Base-by-base conservation (phyloP, 108 stramenopile species). In the Mayamaea pseudoterrestris region DNA sequence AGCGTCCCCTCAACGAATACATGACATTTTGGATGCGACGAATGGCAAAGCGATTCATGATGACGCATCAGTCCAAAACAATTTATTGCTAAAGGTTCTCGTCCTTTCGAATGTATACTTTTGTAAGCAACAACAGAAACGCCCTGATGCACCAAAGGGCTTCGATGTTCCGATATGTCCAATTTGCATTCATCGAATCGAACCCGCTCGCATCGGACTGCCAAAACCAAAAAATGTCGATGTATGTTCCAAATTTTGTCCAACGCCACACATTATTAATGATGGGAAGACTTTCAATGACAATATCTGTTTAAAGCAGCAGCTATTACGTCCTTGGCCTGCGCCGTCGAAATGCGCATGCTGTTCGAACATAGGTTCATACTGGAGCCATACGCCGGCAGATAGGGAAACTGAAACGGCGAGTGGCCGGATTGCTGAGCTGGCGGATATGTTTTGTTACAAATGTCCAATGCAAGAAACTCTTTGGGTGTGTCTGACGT, bases 401-500 rank as follows among this genome's bases (percentile, higher is more conserved):
- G n/a, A n/a, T n/a, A n/a, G 53, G 23, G 42, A 29, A 36, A 36
- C 23, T 30, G 18, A 22, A 13, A 28, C 43, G 14, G 37, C 35
- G 37, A 52, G 31, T 18, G 24, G 35, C 26, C 47, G 47, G 0
- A 44, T 1, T 22, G 27, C 13, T 28, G 46, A 36, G 35, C 48
- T 43, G 71, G 45, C 48, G 17, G 32, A 37, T 6, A 23, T 73
- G 25, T 63, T 44, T 55, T 92, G 92, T 54, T 47, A 61, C 35
- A 49, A 66, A 32, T 98, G 96, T 66, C 74, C 66, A 4, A 73
- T 84, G 61, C 53, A 76, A 16, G 58, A 66, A 47, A 87, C 87
- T 17, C 60, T 96, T 0, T 96, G 94, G 94, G 83, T 93, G 0
- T 98, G 97, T 61, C 58, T 98, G 28, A 88, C 95, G 5, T 98